These are phyloP conservation scores for Cladophialophora bantiana DNA, from an alignment of 2,329 filamentous ascomycete species.

Conservation along the genomic window DNA sequence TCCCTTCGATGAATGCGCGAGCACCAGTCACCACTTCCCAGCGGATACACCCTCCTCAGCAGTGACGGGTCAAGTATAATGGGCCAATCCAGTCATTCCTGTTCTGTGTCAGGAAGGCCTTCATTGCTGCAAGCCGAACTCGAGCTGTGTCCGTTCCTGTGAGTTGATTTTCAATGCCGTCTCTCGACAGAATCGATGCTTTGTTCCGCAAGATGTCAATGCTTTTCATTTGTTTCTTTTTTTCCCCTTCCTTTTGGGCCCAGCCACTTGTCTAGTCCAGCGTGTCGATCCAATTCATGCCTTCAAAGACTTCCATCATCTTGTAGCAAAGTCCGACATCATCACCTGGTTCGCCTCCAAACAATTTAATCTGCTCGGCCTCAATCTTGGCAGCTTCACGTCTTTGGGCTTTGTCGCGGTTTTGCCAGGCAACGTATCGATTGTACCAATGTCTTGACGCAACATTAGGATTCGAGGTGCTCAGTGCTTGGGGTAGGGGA, in stretches of 20 bases:
- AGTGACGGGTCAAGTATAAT: conserved; percentile 34
- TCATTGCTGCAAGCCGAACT: conserved; percentile 36
- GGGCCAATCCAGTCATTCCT: conserved; percentile 29
- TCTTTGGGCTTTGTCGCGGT: conserved; percentile 45
- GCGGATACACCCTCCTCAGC: conserved; percentile 25
- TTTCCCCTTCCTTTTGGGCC: not conserved
- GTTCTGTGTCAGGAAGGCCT: conserved; percentile 18
- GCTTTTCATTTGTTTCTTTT: not conserved
- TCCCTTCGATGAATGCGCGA: conserved; percentile 24
- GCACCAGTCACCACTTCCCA: conserved; percentile 30
- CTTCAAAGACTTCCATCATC: conserved; percentile 59
- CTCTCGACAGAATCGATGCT: not conserved
- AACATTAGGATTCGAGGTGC: conserved; percentile 35
- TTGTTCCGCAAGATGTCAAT: not conserved
- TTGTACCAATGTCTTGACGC: conserved; percentile 52
- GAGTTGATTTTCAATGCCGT: conserved; percentile 26
- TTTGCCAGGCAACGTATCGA: conserved; percentile 51
- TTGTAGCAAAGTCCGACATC: conserved; percentile 51
- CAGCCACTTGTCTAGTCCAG: conserved; percentile 25
- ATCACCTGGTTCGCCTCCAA: conserved; percentile 41
- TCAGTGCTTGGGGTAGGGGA: conserved; percentile 40
- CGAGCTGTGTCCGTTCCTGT: conserved; percentile 28
- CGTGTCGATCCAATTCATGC: conserved; percentile 56
- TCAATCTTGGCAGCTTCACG: conserved; percentile 45
- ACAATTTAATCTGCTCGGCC: conserved; percentile 51